A percentile compares a stretch with the other conserved stretches of the same genome.
These are phyloP conservation scores for Fomitopsis palustris DNA, from an alignment of 1,284 basidiomycete genomes.

Conservation along the genomic window DNA sequence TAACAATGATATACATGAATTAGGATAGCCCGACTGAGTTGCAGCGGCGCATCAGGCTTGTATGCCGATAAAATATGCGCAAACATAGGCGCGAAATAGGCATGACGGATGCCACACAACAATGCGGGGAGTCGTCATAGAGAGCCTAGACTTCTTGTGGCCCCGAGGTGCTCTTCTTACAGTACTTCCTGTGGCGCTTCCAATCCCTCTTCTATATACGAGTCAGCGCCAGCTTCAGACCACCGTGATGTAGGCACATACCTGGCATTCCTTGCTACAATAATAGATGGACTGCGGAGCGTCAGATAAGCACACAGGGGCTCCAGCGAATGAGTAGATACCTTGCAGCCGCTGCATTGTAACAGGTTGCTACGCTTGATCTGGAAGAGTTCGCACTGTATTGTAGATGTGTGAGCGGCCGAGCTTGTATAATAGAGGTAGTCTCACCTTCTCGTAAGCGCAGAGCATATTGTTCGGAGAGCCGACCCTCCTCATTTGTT, in stretches of 20 bases:
- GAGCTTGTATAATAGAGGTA: neutral
- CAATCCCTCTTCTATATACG: conserved; percentile 18
- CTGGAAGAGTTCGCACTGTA: neutral
- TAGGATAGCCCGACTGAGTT: too few relatives aligned
- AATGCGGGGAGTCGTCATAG: too few relatives aligned
- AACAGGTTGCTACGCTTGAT: neutral
- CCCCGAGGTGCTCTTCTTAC: conserved; percentile 3
- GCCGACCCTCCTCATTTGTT: conserved; percentile 16
- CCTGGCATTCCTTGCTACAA: too few relatives aligned
- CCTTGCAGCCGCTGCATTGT: neutral
- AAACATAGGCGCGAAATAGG: too few relatives aligned
- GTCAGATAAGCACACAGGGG: too few relatives aligned
- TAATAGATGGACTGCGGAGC: too few relatives aligned
- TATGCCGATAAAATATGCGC: too few relatives aligned
- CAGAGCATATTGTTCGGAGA: conserved; percentile 20
- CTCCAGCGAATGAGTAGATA: neutral
- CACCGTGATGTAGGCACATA: too few relatives aligned
- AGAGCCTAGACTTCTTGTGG: neutral
- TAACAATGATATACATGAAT: too few relatives aligned
- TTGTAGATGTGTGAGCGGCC: neutral
- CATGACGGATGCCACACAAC: too few relatives aligned
- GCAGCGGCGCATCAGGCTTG: too few relatives aligned
- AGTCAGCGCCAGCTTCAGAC: neutral
- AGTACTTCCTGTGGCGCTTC: conserved; percentile 23
- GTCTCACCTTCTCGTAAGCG: conserved; percentile 3